Evolutionary conservation across 129 eudicot species (phyloP).

Genomic region (Deinandra increscens): DNA sequence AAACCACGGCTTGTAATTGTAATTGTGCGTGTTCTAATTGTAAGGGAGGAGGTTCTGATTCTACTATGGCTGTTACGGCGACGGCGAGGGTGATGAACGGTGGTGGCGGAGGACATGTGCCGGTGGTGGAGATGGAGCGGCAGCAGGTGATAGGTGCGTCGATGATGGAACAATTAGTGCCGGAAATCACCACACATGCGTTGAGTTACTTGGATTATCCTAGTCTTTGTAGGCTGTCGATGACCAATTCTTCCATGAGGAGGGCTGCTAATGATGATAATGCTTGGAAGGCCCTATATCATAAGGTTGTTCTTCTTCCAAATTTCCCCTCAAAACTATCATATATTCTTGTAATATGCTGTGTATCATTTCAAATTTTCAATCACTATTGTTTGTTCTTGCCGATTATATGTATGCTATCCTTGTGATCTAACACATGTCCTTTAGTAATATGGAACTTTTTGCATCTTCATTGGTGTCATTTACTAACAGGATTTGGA

Average conservation of each 20-base stretch:
- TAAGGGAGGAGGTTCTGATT: conserved; percentile 23
- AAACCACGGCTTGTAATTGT: conserved; percentile 27
- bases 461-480: background rate
- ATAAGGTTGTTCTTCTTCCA: conserved; percentile 53
- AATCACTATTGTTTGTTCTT: background rate
- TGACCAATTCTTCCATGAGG: conserved; percentile 89
- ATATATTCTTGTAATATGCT: background rate
- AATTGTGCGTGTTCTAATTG: conserved; percentile 34
- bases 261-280: conserved; percentile 97
- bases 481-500: background rate
- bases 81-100: conserved; percentile 45
- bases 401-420: background rate
- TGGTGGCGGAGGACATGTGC: conserved; percentile 42
- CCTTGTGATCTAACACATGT: background rate
- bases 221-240: conserved; percentile 84
- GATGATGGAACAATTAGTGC: conserved; percentile 98
- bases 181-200: conserved; percentile 93
- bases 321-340: background rate
- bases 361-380: background rate
- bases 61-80: conserved; percentile 46
- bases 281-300: conserved; percentile 97
- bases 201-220: conserved; percentile 90
- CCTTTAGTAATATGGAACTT: background rate
- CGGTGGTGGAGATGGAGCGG: conserved; percentile 46
- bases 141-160: conserved; percentile 72